Evolutionary conservation across 305 asterid species (phyloP).

Genomic region (Plantago coronopus): DNA sequence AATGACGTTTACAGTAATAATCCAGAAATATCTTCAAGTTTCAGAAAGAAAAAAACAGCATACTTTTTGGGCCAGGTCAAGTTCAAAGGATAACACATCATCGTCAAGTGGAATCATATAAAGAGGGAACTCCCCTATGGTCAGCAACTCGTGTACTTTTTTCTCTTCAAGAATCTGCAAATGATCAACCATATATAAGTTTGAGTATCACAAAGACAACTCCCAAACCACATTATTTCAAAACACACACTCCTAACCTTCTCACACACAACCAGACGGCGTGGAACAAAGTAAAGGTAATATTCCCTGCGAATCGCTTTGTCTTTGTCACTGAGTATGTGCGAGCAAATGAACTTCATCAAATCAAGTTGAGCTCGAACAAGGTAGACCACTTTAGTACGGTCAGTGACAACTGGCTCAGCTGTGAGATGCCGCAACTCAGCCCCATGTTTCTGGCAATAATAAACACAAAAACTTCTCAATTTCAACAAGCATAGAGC

Average conservation of each 20-base stretch:
- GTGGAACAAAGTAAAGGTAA: slow-evolving; percentile 91
- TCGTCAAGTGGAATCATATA: slow-evolving; percentile 88
- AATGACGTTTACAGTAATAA: not conserved
- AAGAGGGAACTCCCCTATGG: slow-evolving; percentile 78
- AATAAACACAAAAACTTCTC: slow-evolving; percentile 15
- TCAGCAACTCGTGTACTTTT: slow-evolving; percentile 71
- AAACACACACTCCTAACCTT: slow-evolving; percentile 45
- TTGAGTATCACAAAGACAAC: not conserved
- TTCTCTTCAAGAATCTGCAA: slow-evolving; percentile 85
- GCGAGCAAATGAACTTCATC: slow-evolving; percentile 77
- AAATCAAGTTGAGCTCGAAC: slow-evolving; percentile 69
- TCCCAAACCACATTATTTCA: slow-evolving; percentile 13
- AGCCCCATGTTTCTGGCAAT: slow-evolving; percentile 77
- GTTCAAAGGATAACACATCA: slow-evolving; percentile 87
- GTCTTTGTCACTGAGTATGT: slow-evolving; percentile 67
- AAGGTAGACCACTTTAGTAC: slow-evolving; percentile 77
- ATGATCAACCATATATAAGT: slow-evolving; percentile 11
- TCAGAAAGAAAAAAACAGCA: slow-evolving; percentile 24
- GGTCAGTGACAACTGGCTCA: slow-evolving; percentile 84
- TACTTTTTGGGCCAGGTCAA: slow-evolving; percentile 82
- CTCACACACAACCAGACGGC: slow-evolving; percentile 82
- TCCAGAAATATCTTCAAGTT: slow-evolving; percentile 8
- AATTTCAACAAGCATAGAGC: not conserved
- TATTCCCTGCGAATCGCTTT: slow-evolving; percentile 86
- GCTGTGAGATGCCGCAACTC: slow-evolving; percentile 79